Evolutionary conservation across 352 stramenopile genomes (phyloP).

Genomic region (Hyaloperonospora arabidopsidis): DNA sequence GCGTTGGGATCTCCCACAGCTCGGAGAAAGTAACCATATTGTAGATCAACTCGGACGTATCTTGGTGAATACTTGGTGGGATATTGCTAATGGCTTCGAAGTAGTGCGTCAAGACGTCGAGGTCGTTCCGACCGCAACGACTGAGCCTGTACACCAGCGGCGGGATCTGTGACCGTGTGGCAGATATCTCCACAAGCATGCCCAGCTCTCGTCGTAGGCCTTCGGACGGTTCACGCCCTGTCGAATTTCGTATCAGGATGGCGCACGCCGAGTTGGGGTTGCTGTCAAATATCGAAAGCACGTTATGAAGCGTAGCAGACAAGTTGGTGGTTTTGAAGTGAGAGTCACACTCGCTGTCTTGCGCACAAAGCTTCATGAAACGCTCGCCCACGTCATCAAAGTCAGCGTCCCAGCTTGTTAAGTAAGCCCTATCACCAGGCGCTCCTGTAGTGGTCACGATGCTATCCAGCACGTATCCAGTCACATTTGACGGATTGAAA

Average conservation of each 20-base stretch:
- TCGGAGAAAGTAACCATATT: constrained; percentile 46
- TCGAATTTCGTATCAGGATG: constrained; percentile 9
- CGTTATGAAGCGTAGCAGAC: constrained; percentile 1
- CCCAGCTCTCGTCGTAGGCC: constrained; percentile 23
- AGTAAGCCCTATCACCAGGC: constrained; percentile 25
- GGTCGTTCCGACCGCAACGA: constrained; percentile 26
- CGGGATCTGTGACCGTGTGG: constrained; percentile 27
- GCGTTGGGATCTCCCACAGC: constrained; percentile 37
- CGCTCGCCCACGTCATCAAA: constrained; percentile 29
- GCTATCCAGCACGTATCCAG: constrained; percentile 29
- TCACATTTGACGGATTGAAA: too few species aligned
- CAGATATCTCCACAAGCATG: constrained; percentile 17
- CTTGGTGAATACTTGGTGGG: too few species aligned
- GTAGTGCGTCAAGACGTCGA: constrained; percentile 19
- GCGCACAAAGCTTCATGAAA: constrained; percentile 22
- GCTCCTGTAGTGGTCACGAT: constrained; percentile 32
- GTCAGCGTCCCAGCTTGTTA: constrained; percentile 32
- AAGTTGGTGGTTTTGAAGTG: constrained; percentile 10
- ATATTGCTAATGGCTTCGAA: too few species aligned
- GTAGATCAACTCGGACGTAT: constrained; percentile 25
- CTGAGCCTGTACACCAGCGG: constrained; percentile 32
- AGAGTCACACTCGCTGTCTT: constrained; percentile 13
- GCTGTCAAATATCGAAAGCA: constrained; percentile 21
- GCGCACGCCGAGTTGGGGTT: constrained; percentile 2
- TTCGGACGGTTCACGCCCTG: constrained; percentile 16